phyloP scores from a whole-genome alignment of 2,329 filamentous ascomycete genomes.

The Blumeria graminis region DNA sequence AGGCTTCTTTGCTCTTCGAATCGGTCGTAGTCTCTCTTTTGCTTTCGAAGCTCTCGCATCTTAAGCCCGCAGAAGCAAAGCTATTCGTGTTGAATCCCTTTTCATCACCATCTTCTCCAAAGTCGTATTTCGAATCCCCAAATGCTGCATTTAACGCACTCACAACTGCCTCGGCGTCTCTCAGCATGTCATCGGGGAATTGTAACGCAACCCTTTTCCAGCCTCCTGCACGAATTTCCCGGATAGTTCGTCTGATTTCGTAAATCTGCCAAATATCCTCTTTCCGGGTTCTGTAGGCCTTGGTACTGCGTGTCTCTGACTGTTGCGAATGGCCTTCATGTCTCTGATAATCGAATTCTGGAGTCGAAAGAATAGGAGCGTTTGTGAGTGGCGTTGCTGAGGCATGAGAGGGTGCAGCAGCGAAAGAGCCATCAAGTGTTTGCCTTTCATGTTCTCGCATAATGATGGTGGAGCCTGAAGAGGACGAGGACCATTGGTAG shows the following conservation, averaged over 20 bases:
- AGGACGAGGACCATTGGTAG: too few species aligned
- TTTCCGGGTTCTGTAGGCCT: slow-evolving; percentile 18
- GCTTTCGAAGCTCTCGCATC: background rate
- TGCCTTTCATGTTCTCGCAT: too few species aligned
- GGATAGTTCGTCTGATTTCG: slow-evolving; percentile 59
- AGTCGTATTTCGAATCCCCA: background rate
- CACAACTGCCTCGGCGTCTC: slow-evolving; percentile 61
- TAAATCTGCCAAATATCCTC: slow-evolving; percentile 56
- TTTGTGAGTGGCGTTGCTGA: slow-evolving; percentile 11
- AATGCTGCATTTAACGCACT: slow-evolving; percentile 34
- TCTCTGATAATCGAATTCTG: slow-evolving; percentile 33
- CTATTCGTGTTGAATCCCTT: too few species aligned
- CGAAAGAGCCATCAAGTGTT: too few species aligned
- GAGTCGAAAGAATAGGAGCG: slow-evolving; percentile 37
- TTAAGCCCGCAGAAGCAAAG: background rate
- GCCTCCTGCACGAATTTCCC: slow-evolving; percentile 44
- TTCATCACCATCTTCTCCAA: slow-evolving; percentile 3
- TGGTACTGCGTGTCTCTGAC: background rate
- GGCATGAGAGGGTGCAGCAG: too few species aligned
- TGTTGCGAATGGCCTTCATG: slow-evolving; percentile 17
- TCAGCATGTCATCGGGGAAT: slow-evolving; percentile 82
- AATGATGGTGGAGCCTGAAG: too few species aligned
- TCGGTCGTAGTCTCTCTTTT: too few species aligned
- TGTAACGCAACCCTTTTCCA: slow-evolving; percentile 73
- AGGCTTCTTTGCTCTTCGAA: background rate